These are phyloP conservation scores for Botryosphaeria agaves DNA, from an alignment of 2,329 filamentous ascomycete genomes.

Conservation along the genomic window DNA sequence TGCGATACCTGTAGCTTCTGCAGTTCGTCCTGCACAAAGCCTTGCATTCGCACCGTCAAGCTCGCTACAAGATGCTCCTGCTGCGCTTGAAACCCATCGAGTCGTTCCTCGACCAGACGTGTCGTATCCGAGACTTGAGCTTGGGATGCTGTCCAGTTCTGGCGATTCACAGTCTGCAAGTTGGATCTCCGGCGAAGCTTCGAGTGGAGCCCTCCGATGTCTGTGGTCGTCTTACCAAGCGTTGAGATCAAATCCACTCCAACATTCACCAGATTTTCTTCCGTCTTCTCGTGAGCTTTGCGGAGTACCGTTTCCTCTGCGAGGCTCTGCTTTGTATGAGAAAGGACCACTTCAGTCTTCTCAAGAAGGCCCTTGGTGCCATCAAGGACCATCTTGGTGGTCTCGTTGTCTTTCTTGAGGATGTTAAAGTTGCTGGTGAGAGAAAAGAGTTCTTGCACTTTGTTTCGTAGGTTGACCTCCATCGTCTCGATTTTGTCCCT, in stretches of 20 bases:
- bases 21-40: constrained; percentile 61
- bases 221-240: constrained; percentile 57
- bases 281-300: constrained; percentile 73
- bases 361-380: constrained; percentile 68
- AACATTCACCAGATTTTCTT: constrained; percentile 55
- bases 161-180: constrained; percentile 62
- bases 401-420: constrained; percentile 79
- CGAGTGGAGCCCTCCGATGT: constrained; percentile 66
- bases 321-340: constrained; percentile 57
- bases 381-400: constrained; percentile 52
- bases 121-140: constrained; percentile 62
- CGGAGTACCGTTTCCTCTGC: constrained; percentile 65
- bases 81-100: constrained; percentile 53
- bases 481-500: constrained; percentile 81
- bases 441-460: constrained; percentile 79
- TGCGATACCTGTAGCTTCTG: constrained; percentile 54
- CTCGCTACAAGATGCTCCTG: constrained; percentile 54
- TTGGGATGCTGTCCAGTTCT: constrained; percentile 62
- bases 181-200: constrained; percentile 79
- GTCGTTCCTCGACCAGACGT: constrained; percentile 53
- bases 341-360: constrained; percentile 72
- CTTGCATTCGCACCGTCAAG: constrained; percentile 55
- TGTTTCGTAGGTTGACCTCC: constrained; percentile 79
- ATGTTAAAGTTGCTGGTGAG: constrained; percentile 76
- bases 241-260: constrained; percentile 64